phyloP scores from a whole-genome alignment of 371 early-diverging fungal species.

The Mucor saturninus region DNA sequence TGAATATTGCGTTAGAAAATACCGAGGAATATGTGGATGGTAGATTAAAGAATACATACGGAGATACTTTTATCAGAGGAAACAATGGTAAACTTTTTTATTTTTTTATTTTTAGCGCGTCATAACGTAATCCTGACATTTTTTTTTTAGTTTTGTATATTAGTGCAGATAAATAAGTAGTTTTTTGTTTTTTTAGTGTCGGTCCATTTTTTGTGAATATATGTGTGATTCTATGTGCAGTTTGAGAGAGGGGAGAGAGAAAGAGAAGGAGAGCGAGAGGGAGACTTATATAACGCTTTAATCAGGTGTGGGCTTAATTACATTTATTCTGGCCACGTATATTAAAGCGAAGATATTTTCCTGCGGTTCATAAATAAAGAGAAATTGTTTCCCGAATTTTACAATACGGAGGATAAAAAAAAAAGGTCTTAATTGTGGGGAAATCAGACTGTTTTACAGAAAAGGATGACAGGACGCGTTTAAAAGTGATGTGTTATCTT shows the following conservation, averaged over 20 bases:
- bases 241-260: background rate
- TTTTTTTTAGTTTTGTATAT: slow-evolving; percentile 49
- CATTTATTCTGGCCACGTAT: slow-evolving; percentile 53
- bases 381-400: background rate
- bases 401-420: too few relatives aligned
- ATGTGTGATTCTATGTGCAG: background rate
- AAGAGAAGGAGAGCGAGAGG: too few relatives aligned
- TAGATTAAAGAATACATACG: slow-evolving; percentile 87
- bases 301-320: slow-evolving; percentile 55
- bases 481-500: too few relatives aligned
- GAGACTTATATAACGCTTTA: slow-evolving; percentile 38
- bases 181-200: slow-evolving; percentile 6
- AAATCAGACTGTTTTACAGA: too few relatives aligned
- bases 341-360: slow-evolving; percentile 42
- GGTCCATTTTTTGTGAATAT: background rate
- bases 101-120: background rate
- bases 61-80: slow-evolving; percentile 96
- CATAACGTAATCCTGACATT: background rate
- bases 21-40: slow-evolving; percentile 96
- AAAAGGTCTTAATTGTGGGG: background rate
- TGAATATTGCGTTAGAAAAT: slow-evolving; percentile 97
- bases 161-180: slow-evolving; percentile 41
- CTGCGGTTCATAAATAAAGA: too few relatives aligned
- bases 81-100: slow-evolving; percentile 99
- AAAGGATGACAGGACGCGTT: too few relatives aligned